phyloP scores from a whole-genome alignment of 2,329 filamentous ascomycete genomes.

The Chaetomiaceae sp. region DNA sequence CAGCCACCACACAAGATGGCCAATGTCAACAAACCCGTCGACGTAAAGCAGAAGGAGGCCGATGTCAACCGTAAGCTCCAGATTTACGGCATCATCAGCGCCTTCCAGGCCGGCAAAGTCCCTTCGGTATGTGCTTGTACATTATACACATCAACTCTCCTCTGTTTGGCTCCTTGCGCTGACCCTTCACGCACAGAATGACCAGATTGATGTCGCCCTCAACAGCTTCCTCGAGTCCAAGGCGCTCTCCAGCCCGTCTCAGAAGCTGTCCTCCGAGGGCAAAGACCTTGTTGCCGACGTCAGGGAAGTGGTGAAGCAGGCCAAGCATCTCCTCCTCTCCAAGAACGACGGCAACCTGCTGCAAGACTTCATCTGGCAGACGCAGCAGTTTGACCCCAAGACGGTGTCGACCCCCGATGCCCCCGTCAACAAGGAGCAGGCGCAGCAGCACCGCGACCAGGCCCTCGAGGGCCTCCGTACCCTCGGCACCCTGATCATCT shows the following conservation, averaged over 20 bases:
- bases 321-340: slow-evolving; percentile 78
- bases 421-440: slow-evolving; percentile 69
- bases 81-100: slow-evolving; percentile 82
- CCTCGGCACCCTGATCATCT: slow-evolving; percentile 82
- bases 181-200: slow-evolving; percentile 56
- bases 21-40: slow-evolving; percentile 67
- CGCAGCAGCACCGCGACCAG: slow-evolving; percentile 77
- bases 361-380: slow-evolving; percentile 97
- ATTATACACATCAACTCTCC: background rate
- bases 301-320: slow-evolving; percentile 73
- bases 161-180: background rate
- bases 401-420: slow-evolving; percentile 58
- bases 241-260: slow-evolving; percentile 64
- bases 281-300: slow-evolving; percentile 73
- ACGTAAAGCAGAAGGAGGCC: slow-evolving; percentile 71
- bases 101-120: slow-evolving; percentile 84
- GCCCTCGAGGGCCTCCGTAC: slow-evolving; percentile 82
- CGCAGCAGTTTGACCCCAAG: slow-evolving; percentile 66
- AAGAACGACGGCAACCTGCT: slow-evolving; percentile 95
- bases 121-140: slow-evolving; percentile 70
- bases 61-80: slow-evolving; percentile 93
- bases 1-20: slow-evolving; percentile 21
- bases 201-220: slow-evolving; percentile 90
- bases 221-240: slow-evolving; percentile 79
- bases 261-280: slow-evolving; percentile 78